Conservation (phyloP, 2,329 filamentous ascomycete genomes). For the Diaporthe nobilis region DNA sequence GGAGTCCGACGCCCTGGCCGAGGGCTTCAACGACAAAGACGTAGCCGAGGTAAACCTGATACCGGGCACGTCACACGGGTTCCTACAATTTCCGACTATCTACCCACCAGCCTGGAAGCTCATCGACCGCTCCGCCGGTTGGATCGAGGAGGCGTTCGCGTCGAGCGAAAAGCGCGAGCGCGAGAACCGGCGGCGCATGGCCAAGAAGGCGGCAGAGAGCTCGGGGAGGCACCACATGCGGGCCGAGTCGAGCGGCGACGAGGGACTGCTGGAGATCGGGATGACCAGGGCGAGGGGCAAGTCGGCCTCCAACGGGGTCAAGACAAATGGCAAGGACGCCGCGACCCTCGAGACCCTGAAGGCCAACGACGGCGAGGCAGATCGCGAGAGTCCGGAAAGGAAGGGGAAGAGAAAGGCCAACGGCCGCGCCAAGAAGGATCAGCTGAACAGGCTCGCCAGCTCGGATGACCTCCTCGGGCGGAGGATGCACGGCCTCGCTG, state of each 20-base stretch:
- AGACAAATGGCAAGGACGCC: conserved; percentile 45
- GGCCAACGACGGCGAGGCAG: conserved; percentile 44
- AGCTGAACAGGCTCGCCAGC: conserved; percentile 68
- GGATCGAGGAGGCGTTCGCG: conserved; percentile 85
- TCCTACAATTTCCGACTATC: conserved; percentile 89
- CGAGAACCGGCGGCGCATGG: conserved; percentile 47
- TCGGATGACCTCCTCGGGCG: conserved; percentile 70
- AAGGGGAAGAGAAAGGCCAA: conserved; percentile 49
- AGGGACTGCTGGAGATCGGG: conserved; percentile 89
- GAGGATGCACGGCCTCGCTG: conserved; percentile 71
- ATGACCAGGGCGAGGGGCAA: conserved; percentile 68
- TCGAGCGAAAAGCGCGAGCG: conserved; percentile 60
- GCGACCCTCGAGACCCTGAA: conserved; percentile 43
- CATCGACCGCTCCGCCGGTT: conserved; percentile 82
- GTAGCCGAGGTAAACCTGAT: conserved; percentile 87
- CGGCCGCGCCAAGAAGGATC: conserved; percentile 49
- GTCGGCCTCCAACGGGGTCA: conserved; percentile 39
- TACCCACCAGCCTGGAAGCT: conserved; percentile 94
- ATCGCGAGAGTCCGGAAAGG: conserved; percentile 45
- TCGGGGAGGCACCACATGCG: conserved; percentile 61
- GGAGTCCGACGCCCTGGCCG: conserved; percentile 58
- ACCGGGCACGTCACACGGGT: conserved; percentile 92
- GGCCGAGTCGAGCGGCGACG: conserved; percentile 79
- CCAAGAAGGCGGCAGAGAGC: conserved; percentile 41
- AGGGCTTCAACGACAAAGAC: conserved; percentile 79